Evolutionary conservation across 768 basidiomycete species (phyloP).

Genomic region (Paxillus ammoniavirescens): DNA sequence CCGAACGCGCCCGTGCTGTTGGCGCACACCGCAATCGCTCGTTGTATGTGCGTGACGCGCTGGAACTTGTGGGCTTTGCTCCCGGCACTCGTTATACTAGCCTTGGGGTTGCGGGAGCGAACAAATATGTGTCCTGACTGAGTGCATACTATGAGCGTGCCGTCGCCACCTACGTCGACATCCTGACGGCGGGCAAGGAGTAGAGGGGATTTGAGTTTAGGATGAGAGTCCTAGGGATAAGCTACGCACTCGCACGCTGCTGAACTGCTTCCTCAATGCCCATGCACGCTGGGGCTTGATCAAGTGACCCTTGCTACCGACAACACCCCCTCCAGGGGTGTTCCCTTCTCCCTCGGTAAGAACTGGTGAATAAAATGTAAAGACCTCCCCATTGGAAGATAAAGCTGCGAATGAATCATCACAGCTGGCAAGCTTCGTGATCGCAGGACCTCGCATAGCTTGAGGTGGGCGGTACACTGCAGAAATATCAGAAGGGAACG

Average conservation of each 20-base stretch:
- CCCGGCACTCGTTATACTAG: constrained; percentile 19
- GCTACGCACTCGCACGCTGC: constrained; percentile 65
- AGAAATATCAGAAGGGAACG: constrained; percentile 72
- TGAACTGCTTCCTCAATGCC: constrained; percentile 85
- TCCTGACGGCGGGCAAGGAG: constrained; percentile 47
- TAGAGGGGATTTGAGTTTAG: neutral
- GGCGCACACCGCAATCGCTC: constrained; percentile 80
- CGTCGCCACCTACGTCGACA: constrained; percentile 84
- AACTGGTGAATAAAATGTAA: constrained; percentile 62
- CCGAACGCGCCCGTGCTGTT: constrained; percentile 89
- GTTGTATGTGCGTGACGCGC: constrained; percentile 77
- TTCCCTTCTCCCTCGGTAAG: constrained; percentile 30
- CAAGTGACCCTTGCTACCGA: constrained; percentile 32
- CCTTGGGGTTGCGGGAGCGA: constrained; percentile 54
- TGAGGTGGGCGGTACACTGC: constrained; percentile 79
- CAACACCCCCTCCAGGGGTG: constrained; percentile 1
- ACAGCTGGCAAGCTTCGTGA: constrained; percentile 76
- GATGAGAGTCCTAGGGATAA: neutral
- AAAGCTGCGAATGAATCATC: constrained; percentile 83
- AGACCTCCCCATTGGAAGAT: constrained; percentile 87
- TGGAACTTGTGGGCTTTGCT: constrained; percentile 72
- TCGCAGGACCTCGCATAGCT: constrained; percentile 63
- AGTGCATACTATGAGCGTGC: constrained; percentile 88
- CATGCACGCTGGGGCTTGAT: constrained; percentile 88
- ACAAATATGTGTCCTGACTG: constrained; percentile 93